Evolutionary conservation across 2,329 filamentous ascomycete genomes (phyloP), one percentile per base, ranked within the genome.

Genomic region (Ceratocystis cubensis): DNA sequence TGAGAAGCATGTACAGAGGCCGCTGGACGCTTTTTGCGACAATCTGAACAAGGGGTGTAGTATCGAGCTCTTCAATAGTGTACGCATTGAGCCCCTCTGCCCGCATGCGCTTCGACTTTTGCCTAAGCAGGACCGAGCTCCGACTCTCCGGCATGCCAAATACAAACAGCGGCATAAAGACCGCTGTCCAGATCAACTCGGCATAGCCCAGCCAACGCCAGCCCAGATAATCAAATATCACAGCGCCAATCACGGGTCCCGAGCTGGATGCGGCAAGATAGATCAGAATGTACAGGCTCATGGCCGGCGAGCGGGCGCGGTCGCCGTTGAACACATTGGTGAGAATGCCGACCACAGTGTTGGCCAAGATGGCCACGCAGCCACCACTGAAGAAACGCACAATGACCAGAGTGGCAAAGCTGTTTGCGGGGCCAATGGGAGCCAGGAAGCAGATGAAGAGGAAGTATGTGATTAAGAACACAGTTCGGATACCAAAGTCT

Each of bases 171-270:
- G 75, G 75, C 6, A 79, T 72, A 1, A 80, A 70, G 2, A 74
- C 74, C 22, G 74, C 77, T 56, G 80, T 79, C 71, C 74, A 73
- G 62, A 81, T 79, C 0, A 75, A 70, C 63, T 76, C 70, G 10
- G 73, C 70, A 61, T 75, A 73, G 44, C 73, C 73, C 1, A 73
- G 74, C 74, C 74, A 75, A 59, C 74, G 71, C 74, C 74, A 75
- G 25, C 71, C 70, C 6, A 75, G 65, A 65, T 69, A 69, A 1
- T 71, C 69, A 3, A 72, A 56, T 20, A 75, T 66, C 0, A 71
- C 70, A 25, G 73, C 70, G 8, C 74, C 74, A 20, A 75, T 70
- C 0, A 73, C 70, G 7, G 74, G 74, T 0, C 73, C 73, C 2
- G 75, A 66, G 15, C 71, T 74, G 41, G 66, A 66, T 2, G 69